These are phyloP conservation scores for Kitagawia praeruptora DNA, from an alignment of 129 eudicot species.

Conservation along the genomic window DNA sequence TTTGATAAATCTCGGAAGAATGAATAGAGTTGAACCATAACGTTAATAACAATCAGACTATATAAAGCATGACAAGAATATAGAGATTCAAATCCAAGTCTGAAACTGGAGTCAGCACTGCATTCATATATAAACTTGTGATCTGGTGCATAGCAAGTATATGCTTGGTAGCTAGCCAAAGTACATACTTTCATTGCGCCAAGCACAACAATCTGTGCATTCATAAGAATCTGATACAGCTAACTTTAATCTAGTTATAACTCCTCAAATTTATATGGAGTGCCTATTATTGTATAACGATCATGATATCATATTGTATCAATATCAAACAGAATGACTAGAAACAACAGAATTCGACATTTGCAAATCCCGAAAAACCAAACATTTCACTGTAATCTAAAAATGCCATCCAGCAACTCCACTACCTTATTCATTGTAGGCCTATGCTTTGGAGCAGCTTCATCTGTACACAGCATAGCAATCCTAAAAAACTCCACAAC, in stretches of 20 bases:
- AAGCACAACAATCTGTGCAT: neutral
- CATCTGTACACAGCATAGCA: slow-evolving; percentile 47
- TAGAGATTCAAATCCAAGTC: neutral
- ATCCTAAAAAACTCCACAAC: slow-evolving; percentile 50
- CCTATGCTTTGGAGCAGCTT: slow-evolving; percentile 27
- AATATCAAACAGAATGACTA: neutral
- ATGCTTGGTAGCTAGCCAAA: neutral
- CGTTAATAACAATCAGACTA: too few species aligned
- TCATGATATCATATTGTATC: neutral
- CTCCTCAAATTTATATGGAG: neutral
- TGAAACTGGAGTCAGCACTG: neutral
- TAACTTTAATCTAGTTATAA: neutral
- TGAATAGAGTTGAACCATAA: too few species aligned
- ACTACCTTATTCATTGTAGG: slow-evolving; percentile 62
- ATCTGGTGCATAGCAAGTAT: neutral
- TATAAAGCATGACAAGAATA: too few species aligned
- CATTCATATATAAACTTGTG: neutral
- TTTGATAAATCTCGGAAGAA: neutral
- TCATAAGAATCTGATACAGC: neutral
- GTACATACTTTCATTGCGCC: neutral
- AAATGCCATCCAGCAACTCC: slow-evolving; percentile 30
- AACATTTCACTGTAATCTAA: neutral
- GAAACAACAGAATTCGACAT: neutral
- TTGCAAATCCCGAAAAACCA: neutral
- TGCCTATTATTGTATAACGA: neutral